Conservation (phyloP, 2,329 filamentous ascomycete genomes). For the Aspergillus oerlinghausenensis region DNA sequence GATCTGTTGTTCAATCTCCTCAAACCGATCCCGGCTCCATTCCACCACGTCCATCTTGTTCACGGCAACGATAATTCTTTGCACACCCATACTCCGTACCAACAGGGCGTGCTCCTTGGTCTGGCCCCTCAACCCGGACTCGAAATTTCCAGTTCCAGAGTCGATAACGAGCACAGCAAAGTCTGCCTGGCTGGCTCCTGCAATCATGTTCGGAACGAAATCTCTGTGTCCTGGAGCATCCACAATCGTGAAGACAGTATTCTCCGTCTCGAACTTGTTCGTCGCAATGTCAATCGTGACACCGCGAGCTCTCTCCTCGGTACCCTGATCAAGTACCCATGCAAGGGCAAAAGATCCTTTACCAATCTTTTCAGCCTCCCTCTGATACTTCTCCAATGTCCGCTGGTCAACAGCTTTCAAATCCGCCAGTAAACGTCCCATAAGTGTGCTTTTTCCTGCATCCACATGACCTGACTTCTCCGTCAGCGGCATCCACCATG, state of each 20-base stretch:
- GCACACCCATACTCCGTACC: slow-evolving; percentile 84
- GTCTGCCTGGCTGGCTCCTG: slow-evolving; percentile 90
- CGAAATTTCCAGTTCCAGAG: slow-evolving; percentile 83
- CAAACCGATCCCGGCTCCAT: slow-evolving; percentile 79
- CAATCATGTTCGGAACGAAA: slow-evolving; percentile 99
- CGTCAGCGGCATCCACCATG: slow-evolving; percentile 12
- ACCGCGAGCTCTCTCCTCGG: slow-evolving; percentile 81
- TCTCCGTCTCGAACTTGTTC: slow-evolving; percentile 87
- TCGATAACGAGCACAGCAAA: slow-evolving; percentile 94
- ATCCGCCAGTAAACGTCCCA: slow-evolving; percentile 90
- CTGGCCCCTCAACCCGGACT: slow-evolving; percentile 87
- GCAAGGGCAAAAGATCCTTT: slow-evolving; percentile 95
- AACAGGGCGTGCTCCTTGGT: slow-evolving; percentile 91
- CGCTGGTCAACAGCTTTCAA: slow-evolving; percentile 82
- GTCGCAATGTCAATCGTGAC: slow-evolving; percentile 97
- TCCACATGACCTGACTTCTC: slow-evolving; percentile 74
- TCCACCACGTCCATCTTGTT: slow-evolving; percentile 89
- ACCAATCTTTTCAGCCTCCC: slow-evolving; percentile 84
- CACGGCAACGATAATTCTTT: slow-evolving; percentile 80
- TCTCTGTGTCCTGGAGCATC: slow-evolving; percentile 93
- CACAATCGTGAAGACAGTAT: slow-evolving; percentile 83
- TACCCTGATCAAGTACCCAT: slow-evolving; percentile 91
- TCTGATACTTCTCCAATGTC: slow-evolving; percentile 80
- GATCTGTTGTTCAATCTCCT: slow-evolving; percentile 80
- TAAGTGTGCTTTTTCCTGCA: slow-evolving; percentile 94